Conservation (phyloP, 495 filamentous ascomycete genomes). For the Elaphomyces granulatus region DNA sequence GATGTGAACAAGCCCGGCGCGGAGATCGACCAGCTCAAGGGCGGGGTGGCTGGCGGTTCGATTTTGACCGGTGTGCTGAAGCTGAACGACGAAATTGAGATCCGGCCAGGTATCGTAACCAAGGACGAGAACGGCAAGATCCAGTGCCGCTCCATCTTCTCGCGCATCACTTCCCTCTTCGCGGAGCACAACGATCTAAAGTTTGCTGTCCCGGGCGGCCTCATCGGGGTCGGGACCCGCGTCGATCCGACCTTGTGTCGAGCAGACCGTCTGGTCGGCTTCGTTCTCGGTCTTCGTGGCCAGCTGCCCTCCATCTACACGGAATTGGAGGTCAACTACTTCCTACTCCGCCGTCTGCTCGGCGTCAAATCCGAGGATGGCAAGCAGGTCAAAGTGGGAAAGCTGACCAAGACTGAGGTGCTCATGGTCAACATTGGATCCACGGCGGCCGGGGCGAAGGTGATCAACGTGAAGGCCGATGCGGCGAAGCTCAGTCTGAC, state of each 20-base stretch:
- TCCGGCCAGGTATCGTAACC: constrained; percentile 87
- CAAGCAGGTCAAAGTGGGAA: constrained; percentile 97
- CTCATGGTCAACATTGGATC: constrained; percentile 98
- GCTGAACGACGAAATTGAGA: constrained; percentile 94
- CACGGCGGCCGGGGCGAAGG: constrained; percentile 89
- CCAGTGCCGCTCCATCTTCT: constrained; percentile 93
- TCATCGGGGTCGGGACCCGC: constrained; percentile 93
- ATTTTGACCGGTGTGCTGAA: constrained; percentile 94
- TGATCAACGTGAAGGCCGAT: constrained; percentile 91
- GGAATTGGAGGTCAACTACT: constrained; percentile 98
- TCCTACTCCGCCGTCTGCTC: constrained; percentile 80
- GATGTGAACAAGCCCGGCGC: constrained; percentile 99
- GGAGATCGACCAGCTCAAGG: constrained; percentile 98
- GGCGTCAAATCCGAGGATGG: constrained; percentile 97
- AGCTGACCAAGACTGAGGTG: constrained; percentile 93
- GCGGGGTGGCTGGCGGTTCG: constrained; percentile 93
- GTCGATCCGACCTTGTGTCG: constrained; percentile 95
- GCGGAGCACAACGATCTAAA: constrained; percentile 96
- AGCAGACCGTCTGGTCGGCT: constrained; percentile 96
- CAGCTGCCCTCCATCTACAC: constrained; percentile 87
- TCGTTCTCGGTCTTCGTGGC: constrained; percentile 90
- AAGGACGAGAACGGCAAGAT: constrained; percentile 88
- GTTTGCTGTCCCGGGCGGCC: constrained; percentile 90
- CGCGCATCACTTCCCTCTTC: constrained; percentile 83
- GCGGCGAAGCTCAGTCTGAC: constrained; percentile 82